Base-by-base conservation (phyloP, 257 asterid genomes). In the Lantana camara region DNA sequence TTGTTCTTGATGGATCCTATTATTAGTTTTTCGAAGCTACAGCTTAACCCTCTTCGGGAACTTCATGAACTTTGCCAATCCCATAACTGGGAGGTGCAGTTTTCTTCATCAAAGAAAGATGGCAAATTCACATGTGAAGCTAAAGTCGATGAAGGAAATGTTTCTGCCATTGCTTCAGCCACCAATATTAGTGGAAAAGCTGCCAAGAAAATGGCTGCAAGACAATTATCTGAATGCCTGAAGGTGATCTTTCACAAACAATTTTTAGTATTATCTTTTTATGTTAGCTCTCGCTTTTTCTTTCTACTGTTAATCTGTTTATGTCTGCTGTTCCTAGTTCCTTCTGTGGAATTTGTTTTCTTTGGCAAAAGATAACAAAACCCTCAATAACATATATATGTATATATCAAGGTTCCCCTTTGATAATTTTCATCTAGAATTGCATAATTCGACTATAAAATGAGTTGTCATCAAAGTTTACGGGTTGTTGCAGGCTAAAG, bases 1-100 rank as follows among this genome's bases (percentile, higher is more conserved):
- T 78, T 85, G 54, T 75, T 80, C 78, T 71, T 94, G 76, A 54
- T 94, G 79, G 78, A 88, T 66, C 99, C 96, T 51, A 60, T 78
- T 59, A 71, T 80, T 81, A 77, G 73, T 72, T 75, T 69, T 57
- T 72, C 95, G 27, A 90, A 80, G 82, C 69, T 90, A 75, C 90
- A 67, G 41, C 32, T 70, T 46, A 88, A 86, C 82, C 90, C 97
- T 32, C 49, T 77, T 45, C 80, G 96, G 82, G 93, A 90, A 59
- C 79, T 90, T 70, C 56, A 23, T 19, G 99, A 90, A 75, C 91
- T 94, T 70, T 86, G 96, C 75, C 97, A 94, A 74, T 77, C 78
- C 70, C 68, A 70, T 63, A 64, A 75, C 66, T 84, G 89, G 88
- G 74, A 79, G 45, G 46, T 83, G 65, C 58, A 81, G 52, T 79